Base-by-base conservation (phyloP, 768 basidiomycete genomes). In the Bullera alba region DNA sequence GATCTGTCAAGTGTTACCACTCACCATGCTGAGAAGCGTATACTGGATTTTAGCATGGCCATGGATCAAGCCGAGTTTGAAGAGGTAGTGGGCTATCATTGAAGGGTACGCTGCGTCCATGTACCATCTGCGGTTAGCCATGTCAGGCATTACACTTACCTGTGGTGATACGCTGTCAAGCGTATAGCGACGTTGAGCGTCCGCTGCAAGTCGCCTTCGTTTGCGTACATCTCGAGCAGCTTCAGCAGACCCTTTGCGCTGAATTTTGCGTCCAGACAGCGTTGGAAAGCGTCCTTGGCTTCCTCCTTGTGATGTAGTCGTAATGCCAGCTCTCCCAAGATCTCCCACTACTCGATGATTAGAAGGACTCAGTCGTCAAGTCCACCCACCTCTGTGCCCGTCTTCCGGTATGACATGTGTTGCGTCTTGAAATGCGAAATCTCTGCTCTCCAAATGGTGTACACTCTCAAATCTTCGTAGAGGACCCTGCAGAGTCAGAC, bases 361-460 rank as follows among this genome's bases (percentile, higher is more conserved):
- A 5, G 26, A 28, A 8, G 14, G 10, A 8, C 21, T 53, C 19
- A 47, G 29, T 35, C 14, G 25, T 1, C 2, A 1, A 4, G 19
- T 41, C 26, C 12, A 50, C 63, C 22, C 37, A 61, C 63, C 61
- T 99, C 95, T 17, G 88, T 74, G 0, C 87, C 90, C 0, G 93
- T 96, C 76, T 97, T 97, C 53, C 90, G 83, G 70, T 99, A 99
- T 0, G 92, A 91, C 50, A 97, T 86, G 57, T 95, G 92, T 71
- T 97, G 93, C 2, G 90, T 92, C 70, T 95, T 97, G 80, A 95
- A 99, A 69, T 99, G 95, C 0, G 92, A 91, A 10, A 96, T 87
- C 68, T 97, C 95, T 2, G 95, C 93, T 21, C 95, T 81, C 81
- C 93, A 99, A 64, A 99, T 97, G 1, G 95, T 99, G 85, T 93